phyloP scores from a whole-genome alignment of 2,329 filamentous ascomycete genomes.

The Colletotrichum sp. region DNA sequence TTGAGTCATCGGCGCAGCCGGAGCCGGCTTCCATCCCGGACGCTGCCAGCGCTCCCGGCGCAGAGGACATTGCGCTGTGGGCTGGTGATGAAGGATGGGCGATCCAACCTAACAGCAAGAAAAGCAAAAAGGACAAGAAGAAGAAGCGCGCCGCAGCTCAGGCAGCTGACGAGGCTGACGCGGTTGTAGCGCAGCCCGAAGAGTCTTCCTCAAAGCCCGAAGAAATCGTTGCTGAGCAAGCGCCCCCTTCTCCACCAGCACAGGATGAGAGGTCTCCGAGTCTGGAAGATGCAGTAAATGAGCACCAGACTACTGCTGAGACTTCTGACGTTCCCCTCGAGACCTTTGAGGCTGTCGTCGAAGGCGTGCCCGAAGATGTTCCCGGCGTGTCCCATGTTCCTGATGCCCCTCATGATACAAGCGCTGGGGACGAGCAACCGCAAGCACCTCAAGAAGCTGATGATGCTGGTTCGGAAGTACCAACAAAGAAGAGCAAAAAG shows the following conservation, averaged over 20 bases:
- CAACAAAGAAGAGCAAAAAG: slow-evolving; percentile 26
- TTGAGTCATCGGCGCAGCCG: not conserved
- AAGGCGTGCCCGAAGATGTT: not conserved
- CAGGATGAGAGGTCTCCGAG: not conserved
- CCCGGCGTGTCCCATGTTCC: not conserved
- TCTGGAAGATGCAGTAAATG: not conserved
- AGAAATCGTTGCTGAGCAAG: not conserved
- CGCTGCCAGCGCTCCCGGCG: not conserved
- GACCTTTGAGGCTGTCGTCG: not conserved
- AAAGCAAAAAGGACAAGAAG: slow-evolving; percentile 24
- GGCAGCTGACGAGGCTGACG: not conserved
- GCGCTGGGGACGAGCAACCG: not conserved
- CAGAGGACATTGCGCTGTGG: not conserved
- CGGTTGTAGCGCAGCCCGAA: not conserved
- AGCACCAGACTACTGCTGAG: not conserved
- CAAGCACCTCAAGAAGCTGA: not conserved
- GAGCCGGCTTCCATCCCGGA: not conserved
- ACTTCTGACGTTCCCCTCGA: not conserved
- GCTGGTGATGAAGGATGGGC: slow-evolving; percentile 18
- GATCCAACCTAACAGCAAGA: slow-evolving; percentile 25
- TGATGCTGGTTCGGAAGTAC: not conserved
- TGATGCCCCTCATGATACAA: not conserved
- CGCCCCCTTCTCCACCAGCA: not conserved
- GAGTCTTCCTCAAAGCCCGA: not conserved
- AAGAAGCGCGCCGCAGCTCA: slow-evolving; percentile 11